Conservation (phyloP, 176 grass and related monocot genomes). For the Phragmites australis region DNA sequence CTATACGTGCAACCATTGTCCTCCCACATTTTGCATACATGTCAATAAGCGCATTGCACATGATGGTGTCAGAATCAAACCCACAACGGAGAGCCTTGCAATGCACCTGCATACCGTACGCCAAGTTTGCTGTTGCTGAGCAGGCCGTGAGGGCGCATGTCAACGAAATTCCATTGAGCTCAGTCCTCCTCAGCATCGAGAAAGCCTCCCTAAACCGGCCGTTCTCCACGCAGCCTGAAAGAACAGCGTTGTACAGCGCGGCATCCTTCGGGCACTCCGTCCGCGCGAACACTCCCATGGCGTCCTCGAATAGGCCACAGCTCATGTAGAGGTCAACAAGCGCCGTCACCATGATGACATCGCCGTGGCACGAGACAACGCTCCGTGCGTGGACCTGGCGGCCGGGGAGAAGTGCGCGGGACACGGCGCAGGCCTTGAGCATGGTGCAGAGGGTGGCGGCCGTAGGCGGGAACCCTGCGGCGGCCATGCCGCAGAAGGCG, state of each 20-base stretch:
- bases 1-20: neutral
- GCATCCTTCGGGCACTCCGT: slow-evolving; percentile 42
- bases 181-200: slow-evolving; percentile 28
- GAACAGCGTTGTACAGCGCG: slow-evolving; percentile 44
- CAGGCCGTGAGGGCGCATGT: slow-evolving; percentile 59
- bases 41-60: slow-evolving; percentile 66
- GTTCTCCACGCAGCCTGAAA: slow-evolving; percentile 58
- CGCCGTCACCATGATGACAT: slow-evolving; percentile 42
- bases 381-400: slow-evolving; percentile 54
- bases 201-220: slow-evolving; percentile 47
- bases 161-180: slow-evolving; percentile 39
- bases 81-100: slow-evolving; percentile 48
- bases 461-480: slow-evolving; percentile 27
- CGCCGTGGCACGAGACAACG: slow-evolving; percentile 21
- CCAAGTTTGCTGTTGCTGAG: slow-evolving; percentile 35
- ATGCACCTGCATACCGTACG: slow-evolving; percentile 49
- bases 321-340: slow-evolving; percentile 64
- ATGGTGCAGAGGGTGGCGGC: slow-evolving; percentile 51
- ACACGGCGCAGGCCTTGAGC: slow-evolving; percentile 53
- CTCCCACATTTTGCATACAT: slow-evolving; percentile 73
- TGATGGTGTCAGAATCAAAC: slow-evolving; percentile 51
- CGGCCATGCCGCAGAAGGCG: too few species aligned
- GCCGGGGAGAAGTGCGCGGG: slow-evolving; percentile 31
- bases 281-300: slow-evolving; percentile 37
- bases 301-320: slow-evolving; percentile 51